phyloP scores from a whole-genome alignment of 108 stramenopile genomes.

The Schizochytrium sp. region DNA sequence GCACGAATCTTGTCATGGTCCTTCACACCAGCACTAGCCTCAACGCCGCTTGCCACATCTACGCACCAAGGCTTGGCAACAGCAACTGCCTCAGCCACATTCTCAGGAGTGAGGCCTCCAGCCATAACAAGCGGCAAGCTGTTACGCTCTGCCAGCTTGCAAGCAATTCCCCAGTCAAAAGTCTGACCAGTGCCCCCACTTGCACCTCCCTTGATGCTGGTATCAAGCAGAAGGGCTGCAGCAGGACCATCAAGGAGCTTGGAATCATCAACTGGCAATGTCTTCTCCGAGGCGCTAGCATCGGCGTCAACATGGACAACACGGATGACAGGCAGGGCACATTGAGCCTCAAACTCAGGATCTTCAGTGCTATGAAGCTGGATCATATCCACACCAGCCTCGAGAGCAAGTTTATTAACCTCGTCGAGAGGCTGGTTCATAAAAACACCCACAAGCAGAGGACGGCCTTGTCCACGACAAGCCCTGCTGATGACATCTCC shows the following conservation, averaged over 20 bases:
- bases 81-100: conserved; percentile 83
- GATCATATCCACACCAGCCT: conserved; percentile 91
- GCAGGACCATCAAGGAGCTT: conserved; percentile 67
- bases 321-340: conserved; percentile 84
- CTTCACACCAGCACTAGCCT: conserved; percentile 87
- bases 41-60: conserved; percentile 94
- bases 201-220: conserved; percentile 86
- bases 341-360: conserved; percentile 78
- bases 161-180: conserved; percentile 92
- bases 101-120: conserved; percentile 90
- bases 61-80: conserved; percentile 88
- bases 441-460: conserved; percentile 94
- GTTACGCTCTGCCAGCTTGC: background rate
- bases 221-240: conserved; percentile 86
- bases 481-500: background rate
- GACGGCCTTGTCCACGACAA: conserved; percentile 72
- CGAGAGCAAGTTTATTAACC: conserved; percentile 82
- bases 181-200: conserved; percentile 92
- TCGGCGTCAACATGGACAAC: conserved; percentile 93
- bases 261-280: background rate
- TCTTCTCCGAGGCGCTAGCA: conserved; percentile 61
- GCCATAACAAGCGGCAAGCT: conserved; percentile 95
- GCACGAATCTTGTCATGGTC: conserved; percentile 82
- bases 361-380: conserved; percentile 97
- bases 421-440: conserved; percentile 88